Percentiles rank a stretch among this genome's conserved stretches.
Conservation (phyloP, 2,329 filamentous ascomycete species). For the Talaromyces sp. region DNA sequence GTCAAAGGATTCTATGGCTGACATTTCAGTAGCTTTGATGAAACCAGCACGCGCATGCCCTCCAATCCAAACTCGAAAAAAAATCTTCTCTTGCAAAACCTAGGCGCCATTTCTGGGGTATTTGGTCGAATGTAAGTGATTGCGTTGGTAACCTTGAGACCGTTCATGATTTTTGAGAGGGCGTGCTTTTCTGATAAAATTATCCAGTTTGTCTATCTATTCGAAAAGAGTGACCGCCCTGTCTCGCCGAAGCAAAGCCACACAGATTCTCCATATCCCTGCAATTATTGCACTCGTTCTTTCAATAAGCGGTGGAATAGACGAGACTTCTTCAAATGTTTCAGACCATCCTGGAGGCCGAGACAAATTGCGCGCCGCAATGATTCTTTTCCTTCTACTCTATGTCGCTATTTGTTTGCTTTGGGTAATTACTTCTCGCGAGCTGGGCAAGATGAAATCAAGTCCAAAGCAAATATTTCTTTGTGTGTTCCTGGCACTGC, state of each 20-base stretch:
- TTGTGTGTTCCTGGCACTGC: conserved; percentile 6
- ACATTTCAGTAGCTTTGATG: conserved; percentile 1
- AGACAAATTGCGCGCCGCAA: not conserved
- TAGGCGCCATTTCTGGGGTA: not conserved
- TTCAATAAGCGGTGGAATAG: conserved; percentile 7
- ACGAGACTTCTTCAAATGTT: conserved; percentile 3
- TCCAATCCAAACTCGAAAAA: conserved; percentile 2
- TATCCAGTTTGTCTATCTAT: conserved; percentile 1
- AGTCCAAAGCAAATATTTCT: conserved; percentile 4
- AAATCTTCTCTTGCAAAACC: not conserved
- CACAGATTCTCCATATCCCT: conserved; percentile 8
- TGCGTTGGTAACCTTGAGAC: not conserved
- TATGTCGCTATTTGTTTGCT: not conserved
- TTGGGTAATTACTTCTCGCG: conserved; percentile 1
- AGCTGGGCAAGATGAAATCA: not conserved
- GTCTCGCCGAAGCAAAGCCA: conserved; percentile 3
- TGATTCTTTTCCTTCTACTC: conserved; percentile 2
- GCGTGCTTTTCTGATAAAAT: not conserved
- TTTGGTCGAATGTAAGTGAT: conserved; percentile 2
- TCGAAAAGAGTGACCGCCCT: conserved; percentile 4
- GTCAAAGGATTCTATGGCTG: not conserved
- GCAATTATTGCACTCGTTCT: conserved; percentile 8
- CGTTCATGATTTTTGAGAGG: not conserved
- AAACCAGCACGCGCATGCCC: conserved; percentile 2
- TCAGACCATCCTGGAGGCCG: conserved; percentile 6